Evolutionary conservation across 1,284 basidiomycete species (phyloP), one percentile per base, ranked within the genome.

Genomic region (Rhodotorula sp.): DNA sequence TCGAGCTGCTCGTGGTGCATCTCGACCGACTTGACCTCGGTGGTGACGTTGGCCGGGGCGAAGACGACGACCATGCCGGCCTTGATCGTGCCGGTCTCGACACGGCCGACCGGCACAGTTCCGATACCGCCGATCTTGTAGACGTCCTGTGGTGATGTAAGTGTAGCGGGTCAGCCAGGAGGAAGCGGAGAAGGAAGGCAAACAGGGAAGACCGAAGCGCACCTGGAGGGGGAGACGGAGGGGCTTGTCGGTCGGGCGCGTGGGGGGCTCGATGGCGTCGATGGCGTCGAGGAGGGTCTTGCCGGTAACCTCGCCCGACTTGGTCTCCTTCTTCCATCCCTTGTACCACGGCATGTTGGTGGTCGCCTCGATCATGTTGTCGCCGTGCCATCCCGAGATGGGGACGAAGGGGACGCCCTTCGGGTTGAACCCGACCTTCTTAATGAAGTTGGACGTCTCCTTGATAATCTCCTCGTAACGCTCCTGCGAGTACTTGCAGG

Each of bases 51-150:
- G 77, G 93, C 84, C 75, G 95, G 95, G 78, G 96, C 95, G 80
- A 99, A 99, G 82, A 85, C 89, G 83, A 98, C 95, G 66, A 83
- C 82, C 95, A 99, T 98, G 83, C 95, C 95, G 80, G 94, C 91
- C 88, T 98, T 98, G 89, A 99, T 98, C 84, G 94, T 82, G 90
- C 96, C 95, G 81, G 96, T 99, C 87, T 99, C 95, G 81, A 99
- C 95, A 93, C 96, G 95, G 84, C 95, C 95, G 85, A 99, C 95
- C 82, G 95, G 95, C 80, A 99, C 96, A 80, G 95, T 99, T 79
- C 95, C 95, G 81, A 99, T 99, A 95, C 95, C 95, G 86, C 95
- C 95, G 81, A 99, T 99, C 89, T 99, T 99, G 93, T 99, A 99
- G 80, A 99, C 95, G 88, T 99, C 95, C 69, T 62, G 60, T 30